phyloP scores from a whole-genome alignment of 768 basidiomycete species.

The Tylopilus vinaceipallidus region DNA sequence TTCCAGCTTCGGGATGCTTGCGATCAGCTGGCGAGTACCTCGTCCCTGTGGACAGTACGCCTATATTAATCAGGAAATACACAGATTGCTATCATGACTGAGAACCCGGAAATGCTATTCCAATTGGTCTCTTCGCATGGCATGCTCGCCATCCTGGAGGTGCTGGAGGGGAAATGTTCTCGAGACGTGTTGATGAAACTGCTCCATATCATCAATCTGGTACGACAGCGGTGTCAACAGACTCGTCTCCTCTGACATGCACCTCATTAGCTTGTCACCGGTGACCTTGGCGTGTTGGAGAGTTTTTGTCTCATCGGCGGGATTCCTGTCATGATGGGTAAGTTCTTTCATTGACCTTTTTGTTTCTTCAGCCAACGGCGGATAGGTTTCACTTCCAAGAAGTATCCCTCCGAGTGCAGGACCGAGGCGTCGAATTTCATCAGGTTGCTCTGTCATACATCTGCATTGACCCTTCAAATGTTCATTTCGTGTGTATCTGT shows the following conservation, averaged over 20 bases:
- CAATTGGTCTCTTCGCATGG: conserved; percentile 93
- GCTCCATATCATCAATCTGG: conserved; percentile 87
- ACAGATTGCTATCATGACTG: conserved; percentile 73
- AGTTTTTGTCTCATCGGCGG: conserved; percentile 95
- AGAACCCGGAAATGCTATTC: conserved; percentile 79
- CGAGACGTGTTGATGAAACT: conserved; percentile 84
- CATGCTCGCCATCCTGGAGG: conserved; percentile 91
- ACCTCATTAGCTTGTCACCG: conserved; percentile 50
- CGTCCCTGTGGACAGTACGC: background rate
- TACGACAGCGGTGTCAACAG: conserved; percentile 29
- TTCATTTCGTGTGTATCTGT: conserved; percentile 92
- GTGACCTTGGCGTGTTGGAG: conserved; percentile 84
- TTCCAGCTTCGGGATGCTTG: conserved; percentile 82
- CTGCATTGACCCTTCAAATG: conserved; percentile 94
- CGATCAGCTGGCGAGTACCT: conserved; percentile 71
- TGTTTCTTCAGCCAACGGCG: conserved; percentile 1
- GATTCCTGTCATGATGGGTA: conserved; percentile 94
- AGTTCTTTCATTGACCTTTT: conserved; percentile 18
- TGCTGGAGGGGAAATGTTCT: conserved; percentile 83
- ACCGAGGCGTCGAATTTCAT: conserved; percentile 96
- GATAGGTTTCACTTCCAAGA: conserved; percentile 89
- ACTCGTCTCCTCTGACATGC: background rate
- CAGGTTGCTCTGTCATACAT: conserved; percentile 86
- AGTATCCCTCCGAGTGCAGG: conserved; percentile 88
- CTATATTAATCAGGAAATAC: background rate